Base-by-base conservation (phyloP, 2,329 filamentous ascomycete genomes). In the Allantophomopsis cytisporea region DNA sequence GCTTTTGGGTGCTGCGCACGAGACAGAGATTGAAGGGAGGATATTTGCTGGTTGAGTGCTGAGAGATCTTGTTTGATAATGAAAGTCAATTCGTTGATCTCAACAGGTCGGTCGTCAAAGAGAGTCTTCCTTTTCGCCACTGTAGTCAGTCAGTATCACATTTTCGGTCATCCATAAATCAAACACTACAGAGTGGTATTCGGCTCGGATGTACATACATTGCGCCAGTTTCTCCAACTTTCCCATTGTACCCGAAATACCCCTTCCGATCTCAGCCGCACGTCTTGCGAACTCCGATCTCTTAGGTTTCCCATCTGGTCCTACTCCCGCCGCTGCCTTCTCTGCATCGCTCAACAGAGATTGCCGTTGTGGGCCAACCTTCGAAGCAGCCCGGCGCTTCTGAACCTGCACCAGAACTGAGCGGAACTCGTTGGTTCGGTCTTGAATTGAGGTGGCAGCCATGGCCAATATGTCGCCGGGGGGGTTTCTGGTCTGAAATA, bases 41-140 rank as follows among this genome's bases (percentile, higher is more conserved):
- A 82, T 51, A 96, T 96, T 55, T 94, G 83, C 49, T 86, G 78
- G 61, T 95, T 96, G 42, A 84, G 60, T 4, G 71, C 77, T 1
- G 86, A 85, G 39, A 96, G 74, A 54, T 96, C 89, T 67, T 96
- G 89, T 65, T 96, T 96, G 68, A 96, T 95, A 55, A 96, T 83
- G 55, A 88, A 95, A 7, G 88, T 95, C 58, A 95, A 76, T 61
- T 96, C 87, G 59, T 91, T 91, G 59, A 96, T 95, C 62, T 98
- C 91, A 40, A 95, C 84, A 0, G 91, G 87, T 57, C 85, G 77
- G 64, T 98, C 91, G 60, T 98, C 91, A 58, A 98, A 98, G 34
- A 98, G 77, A 8, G 91, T 94, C 63, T 94, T 93, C 54, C 89
- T 79, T 60, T 87, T 89, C n/a, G 91, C 91, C 56, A 98, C 79